These are phyloP conservation scores for Gossypium raimondii DNA, from an alignment of 345 rosid species.

Conservation along the genomic window DNA sequence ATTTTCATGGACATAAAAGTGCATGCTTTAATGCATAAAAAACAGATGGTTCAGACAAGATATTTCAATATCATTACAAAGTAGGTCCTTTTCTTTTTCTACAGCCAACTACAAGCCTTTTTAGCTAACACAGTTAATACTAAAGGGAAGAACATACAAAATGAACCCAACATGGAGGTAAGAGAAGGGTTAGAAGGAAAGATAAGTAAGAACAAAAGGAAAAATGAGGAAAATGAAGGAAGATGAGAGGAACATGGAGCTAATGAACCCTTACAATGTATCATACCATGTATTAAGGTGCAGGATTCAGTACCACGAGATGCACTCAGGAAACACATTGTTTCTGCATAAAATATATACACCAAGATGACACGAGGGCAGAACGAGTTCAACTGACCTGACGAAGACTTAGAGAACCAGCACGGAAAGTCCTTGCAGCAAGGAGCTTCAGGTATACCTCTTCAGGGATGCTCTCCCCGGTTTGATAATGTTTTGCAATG, in stretches of 20 bases:
- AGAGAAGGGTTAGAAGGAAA: neutral
- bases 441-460: slow-evolving; percentile 75
- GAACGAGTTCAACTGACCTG: slow-evolving; percentile 49
- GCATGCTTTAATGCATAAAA: neutral
- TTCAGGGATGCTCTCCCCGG: slow-evolving; percentile 81
- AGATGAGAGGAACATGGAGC: neutral
- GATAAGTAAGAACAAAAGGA: neutral
- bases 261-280: neutral
- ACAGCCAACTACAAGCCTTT: neutral
- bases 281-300: neutral
- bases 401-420: slow-evolving; percentile 79
- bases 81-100: neutral
- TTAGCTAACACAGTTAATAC: neutral
- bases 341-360: neutral
- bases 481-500: slow-evolving; percentile 82
- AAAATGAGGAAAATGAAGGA: neutral
- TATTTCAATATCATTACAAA: neutral
- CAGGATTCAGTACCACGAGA: neutral
- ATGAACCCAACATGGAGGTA: too few relatives aligned
- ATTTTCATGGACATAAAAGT: neutral
- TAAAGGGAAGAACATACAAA: neutral
- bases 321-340: slow-evolving; percentile 1
- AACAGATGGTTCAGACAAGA: neutral
- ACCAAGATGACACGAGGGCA: neutral
- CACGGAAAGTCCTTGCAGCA: slow-evolving; percentile 84